Evolutionary conservation across 345 rosid genomes (phyloP).

Genomic region (Rhodomyrtus tomentosa): DNA sequence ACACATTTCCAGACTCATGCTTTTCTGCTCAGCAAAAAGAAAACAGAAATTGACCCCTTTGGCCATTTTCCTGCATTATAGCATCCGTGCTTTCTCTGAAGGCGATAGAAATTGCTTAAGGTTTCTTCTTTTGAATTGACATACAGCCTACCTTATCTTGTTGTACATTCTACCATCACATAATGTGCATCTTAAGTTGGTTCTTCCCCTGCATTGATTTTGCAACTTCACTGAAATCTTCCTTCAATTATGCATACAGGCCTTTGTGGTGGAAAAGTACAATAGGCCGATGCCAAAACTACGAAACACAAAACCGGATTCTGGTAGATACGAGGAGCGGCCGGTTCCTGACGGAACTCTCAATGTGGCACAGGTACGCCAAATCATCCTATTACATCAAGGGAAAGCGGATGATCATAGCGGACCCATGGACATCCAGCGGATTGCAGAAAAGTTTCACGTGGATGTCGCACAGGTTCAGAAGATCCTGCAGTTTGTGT

Average conservation of each 20-base stretch:
- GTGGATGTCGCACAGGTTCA: slow-evolving; percentile 52
- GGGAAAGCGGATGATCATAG: slow-evolving; percentile 71
- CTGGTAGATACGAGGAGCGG: slow-evolving; percentile 52
- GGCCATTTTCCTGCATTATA: neutral
- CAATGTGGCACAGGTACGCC: slow-evolving; percentile 64
- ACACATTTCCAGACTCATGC: neutral
- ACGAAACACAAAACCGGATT: slow-evolving; percentile 49
- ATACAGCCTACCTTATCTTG: neutral
- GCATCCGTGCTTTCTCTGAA: neutral
- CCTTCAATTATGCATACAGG: slow-evolving; percentile 26
- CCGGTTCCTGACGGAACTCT: slow-evolving; percentile 59
- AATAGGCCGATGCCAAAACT: slow-evolving; percentile 77
- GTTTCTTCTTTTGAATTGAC: neutral
- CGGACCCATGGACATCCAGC: slow-evolving; percentile 48
- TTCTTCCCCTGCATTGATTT: neutral
- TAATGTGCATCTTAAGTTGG: neutral
- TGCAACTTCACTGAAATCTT: neutral
- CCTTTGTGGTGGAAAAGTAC: slow-evolving; percentile 48
- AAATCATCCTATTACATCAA: slow-evolving; percentile 57
- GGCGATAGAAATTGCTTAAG: neutral
- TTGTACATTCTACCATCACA: neutral
- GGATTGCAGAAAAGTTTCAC: slow-evolving; percentile 58
- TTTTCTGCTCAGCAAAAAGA: neutral
- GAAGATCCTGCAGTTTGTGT: slow-evolving; percentile 39
- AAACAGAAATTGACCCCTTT: neutral